phyloP scores from a whole-genome alignment of 2,329 filamentous ascomycete species.

The Penicillium hesseltinei region DNA sequence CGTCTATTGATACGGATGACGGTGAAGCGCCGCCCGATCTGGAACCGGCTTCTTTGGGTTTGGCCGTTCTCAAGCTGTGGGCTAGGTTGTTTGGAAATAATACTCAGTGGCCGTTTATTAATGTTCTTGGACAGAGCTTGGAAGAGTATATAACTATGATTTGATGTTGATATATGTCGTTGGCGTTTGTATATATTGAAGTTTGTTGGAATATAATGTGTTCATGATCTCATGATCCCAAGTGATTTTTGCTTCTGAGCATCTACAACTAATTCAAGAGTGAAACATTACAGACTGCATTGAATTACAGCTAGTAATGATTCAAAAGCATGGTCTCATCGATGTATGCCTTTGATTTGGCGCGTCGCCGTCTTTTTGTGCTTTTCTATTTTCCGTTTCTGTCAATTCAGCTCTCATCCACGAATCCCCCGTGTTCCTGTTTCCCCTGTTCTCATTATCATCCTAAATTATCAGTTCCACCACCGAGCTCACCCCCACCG shows the following conservation, averaged over 20 bases:
- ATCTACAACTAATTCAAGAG: neutral
- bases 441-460: neutral
- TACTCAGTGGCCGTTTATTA: slow-evolving; percentile 37
- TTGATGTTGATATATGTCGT: slow-evolving; percentile 8
- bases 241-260: no score
- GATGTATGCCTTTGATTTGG: neutral
- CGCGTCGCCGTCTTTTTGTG: neutral
- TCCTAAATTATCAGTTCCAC: no score
- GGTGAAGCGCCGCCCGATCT: slow-evolving; percentile 22
- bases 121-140: slow-evolving; percentile 32
- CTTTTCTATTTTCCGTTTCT: neutral
- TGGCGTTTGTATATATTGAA: neutral
- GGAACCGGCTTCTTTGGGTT: slow-evolving; percentile 28
- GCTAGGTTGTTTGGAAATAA: slow-evolving; percentile 33
- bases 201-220: neutral
- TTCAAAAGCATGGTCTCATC: neutral
- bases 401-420: neutral
- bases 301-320: neutral
- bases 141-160: slow-evolving; percentile 31
- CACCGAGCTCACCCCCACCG: neutral
- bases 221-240: neutral
- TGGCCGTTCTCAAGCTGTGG: slow-evolving; percentile 33
- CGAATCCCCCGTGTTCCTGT: neutral
- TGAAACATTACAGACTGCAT: neutral
- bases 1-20: slow-evolving; percentile 31